phyloP scores from a whole-genome alignment of 306 rosid genomes.

The Ormosia emarginata region DNA sequence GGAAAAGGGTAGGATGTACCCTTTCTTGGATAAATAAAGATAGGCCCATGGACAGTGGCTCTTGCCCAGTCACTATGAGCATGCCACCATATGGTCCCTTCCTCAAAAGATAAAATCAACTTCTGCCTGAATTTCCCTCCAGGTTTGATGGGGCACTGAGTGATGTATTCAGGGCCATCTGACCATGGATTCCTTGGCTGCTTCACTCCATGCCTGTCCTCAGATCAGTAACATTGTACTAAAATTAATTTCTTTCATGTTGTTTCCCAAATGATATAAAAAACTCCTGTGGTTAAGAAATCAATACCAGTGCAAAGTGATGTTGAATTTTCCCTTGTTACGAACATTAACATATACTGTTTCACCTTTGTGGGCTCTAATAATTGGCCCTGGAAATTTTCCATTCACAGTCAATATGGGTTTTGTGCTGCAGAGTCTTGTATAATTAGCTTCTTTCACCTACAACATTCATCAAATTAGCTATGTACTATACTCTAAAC shows the following conservation, averaged over 20 bases:
- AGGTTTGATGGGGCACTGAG: constrained; percentile 52
- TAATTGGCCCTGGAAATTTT: constrained; percentile 32
- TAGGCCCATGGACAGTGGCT: constrained; percentile 59
- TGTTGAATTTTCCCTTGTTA: constrained; percentile 39
- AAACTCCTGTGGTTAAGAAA: not conserved
- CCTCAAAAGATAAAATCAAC: constrained; percentile 38
- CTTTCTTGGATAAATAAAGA: constrained; percentile 36
- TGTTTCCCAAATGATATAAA: not conserved
- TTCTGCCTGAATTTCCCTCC: constrained; percentile 38
- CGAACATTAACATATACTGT: constrained; percentile 22
- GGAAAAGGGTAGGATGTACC: constrained; percentile 42
- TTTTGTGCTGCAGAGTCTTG: constrained; percentile 28
- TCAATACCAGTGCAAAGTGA: constrained; percentile 55
- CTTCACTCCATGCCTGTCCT: constrained; percentile 50
- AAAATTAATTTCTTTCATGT: not conserved
- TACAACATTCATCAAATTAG: not conserved
- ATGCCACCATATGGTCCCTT: constrained; percentile 75
- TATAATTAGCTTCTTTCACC: constrained; percentile 26
- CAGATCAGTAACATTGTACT: not conserved
- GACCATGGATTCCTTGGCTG: constrained; percentile 52
- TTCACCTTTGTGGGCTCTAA: constrained; percentile 17
- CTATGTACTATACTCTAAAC: not conserved
- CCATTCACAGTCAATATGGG: constrained; percentile 33
- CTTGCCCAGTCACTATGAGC: constrained; percentile 64
- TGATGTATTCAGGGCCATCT: constrained; percentile 53